Conservation (phyloP, 108 stramenopile species). For the Nitzschia palea region DNA sequence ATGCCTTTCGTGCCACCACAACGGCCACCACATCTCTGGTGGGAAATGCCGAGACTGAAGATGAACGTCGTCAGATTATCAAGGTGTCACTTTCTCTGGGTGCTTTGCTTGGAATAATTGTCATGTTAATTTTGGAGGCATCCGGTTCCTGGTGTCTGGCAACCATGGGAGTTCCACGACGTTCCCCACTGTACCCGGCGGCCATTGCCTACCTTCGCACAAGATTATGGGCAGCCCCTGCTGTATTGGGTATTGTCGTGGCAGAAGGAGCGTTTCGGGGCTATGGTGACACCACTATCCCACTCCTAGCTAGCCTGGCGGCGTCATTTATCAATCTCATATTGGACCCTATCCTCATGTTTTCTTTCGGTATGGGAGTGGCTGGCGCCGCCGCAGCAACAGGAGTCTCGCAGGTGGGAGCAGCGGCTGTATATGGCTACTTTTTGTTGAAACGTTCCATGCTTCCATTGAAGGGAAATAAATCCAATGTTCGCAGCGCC, state of each 20-base stretch:
- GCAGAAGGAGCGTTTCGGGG: slow-evolving; percentile 84
- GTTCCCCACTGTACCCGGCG: slow-evolving; percentile 33
- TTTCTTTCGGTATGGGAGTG: slow-evolving; percentile 59
- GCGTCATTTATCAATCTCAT: slow-evolving; percentile 62
- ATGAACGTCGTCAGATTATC: slow-evolving; percentile 29
- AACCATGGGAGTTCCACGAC: slow-evolving; percentile 61
- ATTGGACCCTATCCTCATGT: slow-evolving; percentile 83
- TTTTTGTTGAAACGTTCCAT: slow-evolving; percentile 36
- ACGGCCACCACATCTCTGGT: slow-evolving; percentile 72
- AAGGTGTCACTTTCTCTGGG: slow-evolving; percentile 41
- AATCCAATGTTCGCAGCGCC: not conserved
- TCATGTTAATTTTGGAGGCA: slow-evolving; percentile 21
- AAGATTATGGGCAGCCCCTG: slow-evolving; percentile 65
- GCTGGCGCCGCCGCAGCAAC: slow-evolving; percentile 80
- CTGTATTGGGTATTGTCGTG: slow-evolving; percentile 60
- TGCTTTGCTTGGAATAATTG: slow-evolving; percentile 35
- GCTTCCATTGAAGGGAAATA: slow-evolving; percentile 21
- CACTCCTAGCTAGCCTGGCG: slow-evolving; percentile 51
- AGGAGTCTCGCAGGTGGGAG: slow-evolving; percentile 53
- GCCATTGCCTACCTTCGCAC: slow-evolving; percentile 55
- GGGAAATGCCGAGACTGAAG: slow-evolving; percentile 24
- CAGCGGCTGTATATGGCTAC: slow-evolving; percentile 40
- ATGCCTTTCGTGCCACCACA: slow-evolving; percentile 75
- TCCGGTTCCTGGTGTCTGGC: slow-evolving; percentile 39
- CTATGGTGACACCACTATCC: slow-evolving; percentile 69